phyloP scores from a whole-genome alignment of 129 eudicot genomes.

The sunflower (Helianthus annuus) region HanXRQr2.0-SUNRISE NC_035434.2:112224045-112224544 shows the following conservation, averaged over 20 bases:
- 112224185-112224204: slow-evolving; percentile 45
- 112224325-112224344: not conserved
- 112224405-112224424: too few relatives aligned
- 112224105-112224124: not conserved
- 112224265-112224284: slow-evolving; percentile 59
- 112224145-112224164: not conserved
- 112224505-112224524: too few relatives aligned
- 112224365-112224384: too few relatives aligned
- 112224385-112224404: too few relatives aligned
- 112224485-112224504: too few relatives aligned
- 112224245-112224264: slow-evolving; percentile 54
- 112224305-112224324: not conserved
- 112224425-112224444: too few relatives aligned
- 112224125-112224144: slow-evolving; percentile 17
- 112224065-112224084: not conserved
- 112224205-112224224: slow-evolving; percentile 41
- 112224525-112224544: too few relatives aligned
- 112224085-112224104: not conserved
- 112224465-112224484: too few relatives aligned
- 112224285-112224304: not conserved
- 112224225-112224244: slow-evolving; percentile 44
- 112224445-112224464: too few relatives aligned
- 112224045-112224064: not conserved
- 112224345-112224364: too few relatives aligned
- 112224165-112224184: slow-evolving; percentile 17